Base-by-base conservation (phyloP, 1,284 basidiomycete genomes). In the Porogramme epimiltina region DNA sequence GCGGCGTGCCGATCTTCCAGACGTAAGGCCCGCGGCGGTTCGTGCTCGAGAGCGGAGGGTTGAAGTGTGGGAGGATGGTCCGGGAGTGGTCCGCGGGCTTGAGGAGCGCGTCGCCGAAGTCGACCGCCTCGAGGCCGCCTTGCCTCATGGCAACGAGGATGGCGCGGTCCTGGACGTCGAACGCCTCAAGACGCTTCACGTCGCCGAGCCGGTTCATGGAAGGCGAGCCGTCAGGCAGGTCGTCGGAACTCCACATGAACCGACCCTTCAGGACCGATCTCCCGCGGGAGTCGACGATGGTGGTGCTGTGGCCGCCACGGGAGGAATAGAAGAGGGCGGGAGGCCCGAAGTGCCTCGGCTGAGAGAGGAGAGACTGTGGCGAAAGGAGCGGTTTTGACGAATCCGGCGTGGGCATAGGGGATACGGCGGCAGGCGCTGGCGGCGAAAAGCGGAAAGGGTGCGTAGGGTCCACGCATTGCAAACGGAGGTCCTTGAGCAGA, bases 321-420 rank as follows among this genome's bases (percentile, higher is more conserved):
- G 90, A 89, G 19, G 91, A 92, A 66, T 84, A 93, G 72, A 94
- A 94, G 18, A 94, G 69, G 0, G 91, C 89, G 1, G 91, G 91
- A 19, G 91, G 91, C 0, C 91, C 91, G 59, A 89, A 92, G 63
- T 91, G 88, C 26, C 78, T 79, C 2, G 91, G 86, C 61, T 93
- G 91, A 15, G 85, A 69, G n/a, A 94, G 75, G 3, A 94, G 75
- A 18, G 91, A 93, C 51, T 91, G 84, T 0, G 91, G 91, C 16
- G 76, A 71, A 25, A 94, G 75, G 0, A 93, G 70, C 1, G 87
- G 84, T 54, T 81, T 84, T 33, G 80, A 74, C 19, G 70, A 57
- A 44, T 62, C 77, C 65, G 47, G 61, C 49, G 61, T 52, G 16
- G 61, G 31, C 31, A 56, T 38, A 34, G 51, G 45, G 3, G 52